phyloP scores from a whole-genome alignment of 2,329 filamentous ascomycete genomes.

The Ceratocystis eucalypticola region DNA sequence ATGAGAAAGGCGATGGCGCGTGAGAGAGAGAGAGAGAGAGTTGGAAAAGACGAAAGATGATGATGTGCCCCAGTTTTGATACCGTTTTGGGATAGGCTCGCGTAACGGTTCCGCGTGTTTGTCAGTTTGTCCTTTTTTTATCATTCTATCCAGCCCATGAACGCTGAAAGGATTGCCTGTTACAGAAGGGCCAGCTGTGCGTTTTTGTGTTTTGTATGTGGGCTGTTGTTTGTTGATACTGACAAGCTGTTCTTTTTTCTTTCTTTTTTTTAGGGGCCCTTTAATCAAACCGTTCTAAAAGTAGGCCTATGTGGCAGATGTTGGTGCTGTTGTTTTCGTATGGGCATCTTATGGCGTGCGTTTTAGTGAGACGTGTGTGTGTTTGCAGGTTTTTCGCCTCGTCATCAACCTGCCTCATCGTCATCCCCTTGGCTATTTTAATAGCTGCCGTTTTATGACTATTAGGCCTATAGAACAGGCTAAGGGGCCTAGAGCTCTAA shows the following conservation, averaged over 20 bases:
- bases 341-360: too few relatives aligned
- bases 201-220: neutral
- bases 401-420: neutral
- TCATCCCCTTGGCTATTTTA: neutral
- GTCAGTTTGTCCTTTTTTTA: neutral
- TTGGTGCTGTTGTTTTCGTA: neutral
- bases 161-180: neutral
- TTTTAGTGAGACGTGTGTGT: neutral
- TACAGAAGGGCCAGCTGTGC: neutral
- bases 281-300: neutral
- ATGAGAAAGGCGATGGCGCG: neutral
- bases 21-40: neutral
- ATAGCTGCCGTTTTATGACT: neutral
- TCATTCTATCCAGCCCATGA: neutral
- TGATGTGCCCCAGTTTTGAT: neutral
- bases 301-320: neutral
- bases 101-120: conserved; percentile 2
- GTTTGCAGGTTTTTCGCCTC: neutral
- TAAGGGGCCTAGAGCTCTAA: too few relatives aligned
- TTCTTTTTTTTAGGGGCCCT: neutral
- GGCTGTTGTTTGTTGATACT: neutral
- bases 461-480: too few relatives aligned
- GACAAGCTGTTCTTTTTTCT: neutral
- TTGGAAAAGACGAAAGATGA: neutral
- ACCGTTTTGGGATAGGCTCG: neutral